Evolutionary conservation across 1,139 yeast genomes (phyloP).

Genomic region (Taphrina deformans): DNA sequence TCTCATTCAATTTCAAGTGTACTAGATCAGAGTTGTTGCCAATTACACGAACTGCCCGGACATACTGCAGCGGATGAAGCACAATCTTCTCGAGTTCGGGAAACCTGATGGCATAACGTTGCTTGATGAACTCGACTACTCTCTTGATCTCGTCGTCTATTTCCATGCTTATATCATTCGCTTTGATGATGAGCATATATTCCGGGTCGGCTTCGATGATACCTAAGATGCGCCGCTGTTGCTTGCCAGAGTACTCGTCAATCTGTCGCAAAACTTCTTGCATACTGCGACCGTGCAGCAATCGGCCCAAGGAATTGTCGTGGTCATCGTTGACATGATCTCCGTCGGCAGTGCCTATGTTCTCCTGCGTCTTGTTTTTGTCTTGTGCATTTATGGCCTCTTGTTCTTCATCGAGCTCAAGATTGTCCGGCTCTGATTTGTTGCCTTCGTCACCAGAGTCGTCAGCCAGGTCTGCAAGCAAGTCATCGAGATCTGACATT

Average conservation of each 20-base stretch:
- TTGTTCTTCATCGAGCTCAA: constrained; percentile 3
- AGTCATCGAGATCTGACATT: constrained; percentile 48
- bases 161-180: constrained; percentile 60
- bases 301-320: constrained; percentile 41
- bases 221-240: constrained; percentile 35
- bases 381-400: neutral
- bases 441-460: constrained; percentile 33
- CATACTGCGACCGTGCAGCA: constrained; percentile 41
- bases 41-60: constrained; percentile 55
- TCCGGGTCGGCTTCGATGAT: constrained; percentile 50
- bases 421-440: constrained; percentile 4
- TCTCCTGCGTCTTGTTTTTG: neutral
- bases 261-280: constrained; percentile 39
- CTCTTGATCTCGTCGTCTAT: constrained; percentile 58
- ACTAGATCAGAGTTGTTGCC: constrained; percentile 50
- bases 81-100: constrained; percentile 70
- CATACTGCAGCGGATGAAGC: constrained; percentile 65
- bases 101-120: constrained; percentile 61
- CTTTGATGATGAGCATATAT: constrained; percentile 54
- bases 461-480: constrained; percentile 46
- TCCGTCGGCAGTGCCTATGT: constrained; percentile 2
- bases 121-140: constrained; percentile 54
- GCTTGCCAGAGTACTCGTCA: constrained; percentile 35
- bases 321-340: neutral
- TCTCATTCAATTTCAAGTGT: constrained; percentile 26